Percentiles rank a stretch among this genome's conserved stretches.
These are phyloP conservation scores for Yamadazyma takamatsuzukensis DNA, from an alignment of 805 yeast genomes.

Conservation along the genomic window DNA sequence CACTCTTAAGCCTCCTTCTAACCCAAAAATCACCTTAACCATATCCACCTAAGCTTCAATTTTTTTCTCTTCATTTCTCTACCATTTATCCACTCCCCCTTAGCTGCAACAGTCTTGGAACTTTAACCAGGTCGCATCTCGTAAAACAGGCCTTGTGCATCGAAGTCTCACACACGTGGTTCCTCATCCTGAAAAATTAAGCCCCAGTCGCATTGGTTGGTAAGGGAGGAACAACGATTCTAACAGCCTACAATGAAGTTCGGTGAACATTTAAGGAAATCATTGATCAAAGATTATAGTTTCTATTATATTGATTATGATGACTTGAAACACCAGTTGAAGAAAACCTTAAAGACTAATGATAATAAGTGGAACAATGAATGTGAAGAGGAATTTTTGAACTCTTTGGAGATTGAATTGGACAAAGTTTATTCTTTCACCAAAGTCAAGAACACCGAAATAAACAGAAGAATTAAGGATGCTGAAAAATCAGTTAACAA, in stretches of 20 bases:
- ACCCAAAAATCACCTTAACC: no score
- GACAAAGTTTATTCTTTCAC: slow-evolving; percentile 93
- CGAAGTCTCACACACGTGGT: no score
- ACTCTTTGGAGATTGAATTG: slow-evolving; percentile 71
- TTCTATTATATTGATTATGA: slow-evolving; percentile 91
- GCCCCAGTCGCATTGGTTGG: no score
- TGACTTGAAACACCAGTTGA: slow-evolving; percentile 78
- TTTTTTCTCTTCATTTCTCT: no score
- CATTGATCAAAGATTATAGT: slow-evolving; percentile 84
- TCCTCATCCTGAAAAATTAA: no score
- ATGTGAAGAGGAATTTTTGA: slow-evolving; percentile 78
- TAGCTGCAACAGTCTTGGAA: no score
- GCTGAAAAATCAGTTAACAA: slow-evolving; percentile 69
- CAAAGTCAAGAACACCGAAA: slow-evolving; percentile 81
- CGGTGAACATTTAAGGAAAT: slow-evolving; percentile 87
- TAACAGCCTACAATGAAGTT: slow-evolving; percentile 88
- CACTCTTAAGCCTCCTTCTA: no score
- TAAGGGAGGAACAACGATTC: no score
- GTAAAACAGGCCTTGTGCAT: no score
- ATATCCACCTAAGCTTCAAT: no score
- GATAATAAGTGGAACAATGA: slow-evolving; percentile 66
- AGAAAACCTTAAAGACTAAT: slow-evolving; percentile 59
- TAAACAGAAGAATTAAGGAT: slow-evolving; percentile 78
- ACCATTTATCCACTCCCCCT: no score
- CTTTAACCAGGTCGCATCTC: no score